Evolutionary conservation across 768 basidiomycete genomes (phyloP).

Genomic region (Collybiopsis luxurians): DNA sequence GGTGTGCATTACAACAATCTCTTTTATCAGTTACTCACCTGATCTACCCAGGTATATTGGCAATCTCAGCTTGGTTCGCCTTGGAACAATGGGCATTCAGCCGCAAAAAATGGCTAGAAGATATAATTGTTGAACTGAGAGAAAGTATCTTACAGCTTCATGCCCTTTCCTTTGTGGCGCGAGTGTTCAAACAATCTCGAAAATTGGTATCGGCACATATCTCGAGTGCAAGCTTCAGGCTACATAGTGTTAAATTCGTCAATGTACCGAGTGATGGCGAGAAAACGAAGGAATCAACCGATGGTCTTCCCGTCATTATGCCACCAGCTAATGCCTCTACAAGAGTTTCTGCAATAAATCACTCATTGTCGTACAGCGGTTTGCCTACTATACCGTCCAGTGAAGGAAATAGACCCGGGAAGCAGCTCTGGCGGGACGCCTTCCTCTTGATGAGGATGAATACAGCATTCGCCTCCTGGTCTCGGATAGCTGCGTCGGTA

Average conservation of each 20-base stretch:
- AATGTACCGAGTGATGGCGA: constrained; percentile 21
- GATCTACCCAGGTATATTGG: constrained; percentile 22
- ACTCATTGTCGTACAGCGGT: background rate
- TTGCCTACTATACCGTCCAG: constrained; percentile 8
- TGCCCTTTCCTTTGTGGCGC: constrained; percentile 15
- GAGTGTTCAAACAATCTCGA: constrained; percentile 8
- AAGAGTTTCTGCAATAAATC: background rate
- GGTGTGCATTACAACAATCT: constrained; percentile 36
- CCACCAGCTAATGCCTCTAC: background rate
- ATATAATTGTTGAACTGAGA: constrained; percentile 48
- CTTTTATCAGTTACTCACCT: too few species aligned
- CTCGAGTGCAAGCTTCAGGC: constrained; percentile 9
- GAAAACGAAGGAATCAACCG: constrained; percentile 25
- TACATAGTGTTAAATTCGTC: constrained; percentile 22
- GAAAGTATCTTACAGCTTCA: constrained; percentile 32
- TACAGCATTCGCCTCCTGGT: constrained; percentile 28
- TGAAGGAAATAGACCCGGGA: constrained; percentile 11
- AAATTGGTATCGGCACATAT: constrained; percentile 16
- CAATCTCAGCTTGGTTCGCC: constrained; percentile 73
- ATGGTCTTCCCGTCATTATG: constrained; percentile 20
- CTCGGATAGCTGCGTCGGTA: constrained; percentile 53
- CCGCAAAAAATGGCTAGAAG: constrained; percentile 67
- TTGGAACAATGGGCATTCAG: constrained; percentile 66
- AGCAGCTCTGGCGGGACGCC: too few species aligned
- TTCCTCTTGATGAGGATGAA: too few species aligned